A percentile compares a stretch with the other conserved stretches of the same genome.
Evolutionary conservation across 176 grass and related monocot genomes (phyloP).

Genomic region (Juncus inflexus): DNA sequence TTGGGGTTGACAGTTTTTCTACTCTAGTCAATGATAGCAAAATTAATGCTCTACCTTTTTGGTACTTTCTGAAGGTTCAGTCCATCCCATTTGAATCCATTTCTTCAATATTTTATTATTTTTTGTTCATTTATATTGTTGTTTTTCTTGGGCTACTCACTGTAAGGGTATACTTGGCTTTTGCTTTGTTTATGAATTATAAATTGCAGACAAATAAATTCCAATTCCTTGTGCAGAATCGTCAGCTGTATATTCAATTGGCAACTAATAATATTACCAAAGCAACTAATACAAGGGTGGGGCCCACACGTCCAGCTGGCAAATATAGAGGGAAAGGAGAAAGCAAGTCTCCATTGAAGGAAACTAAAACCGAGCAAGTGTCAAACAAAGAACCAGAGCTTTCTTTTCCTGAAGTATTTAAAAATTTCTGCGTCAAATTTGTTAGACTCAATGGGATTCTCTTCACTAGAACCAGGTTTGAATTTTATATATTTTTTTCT

Average conservation of each 20-base stretch:
- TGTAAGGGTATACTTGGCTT: background rate
- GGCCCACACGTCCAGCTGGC: conserved; percentile 46
- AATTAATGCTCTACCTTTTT: too few species aligned
- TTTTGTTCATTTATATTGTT: background rate
- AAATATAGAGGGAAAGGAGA: conserved; percentile 49
- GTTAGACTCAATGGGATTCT: conserved; percentile 88
- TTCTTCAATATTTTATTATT: too few species aligned
- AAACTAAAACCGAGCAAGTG: conserved; percentile 36
- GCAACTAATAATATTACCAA: conserved; percentile 40
- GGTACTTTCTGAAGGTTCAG: too few species aligned
- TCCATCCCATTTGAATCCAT: too few species aligned
- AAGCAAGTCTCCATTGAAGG: conserved; percentile 64
- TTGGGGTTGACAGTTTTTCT: too few species aligned
- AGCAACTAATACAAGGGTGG: conserved; percentile 28
- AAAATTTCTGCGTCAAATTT: conserved; percentile 69
- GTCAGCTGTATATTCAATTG: conserved; percentile 55
- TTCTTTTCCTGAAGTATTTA: conserved; percentile 52
- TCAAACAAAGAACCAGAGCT: conserved; percentile 39
- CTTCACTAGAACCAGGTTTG: conserved; percentile 75
- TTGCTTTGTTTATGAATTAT: background rate
- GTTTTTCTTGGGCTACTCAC: background rate
- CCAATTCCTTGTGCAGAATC: conserved; percentile 52
- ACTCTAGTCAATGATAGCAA: too few species aligned
- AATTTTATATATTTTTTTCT: background rate
- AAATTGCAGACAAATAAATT: background rate